phyloP scores from a whole-genome alignment of 768 basidiomycete genomes.

The Termitomyces sp. region DNA sequence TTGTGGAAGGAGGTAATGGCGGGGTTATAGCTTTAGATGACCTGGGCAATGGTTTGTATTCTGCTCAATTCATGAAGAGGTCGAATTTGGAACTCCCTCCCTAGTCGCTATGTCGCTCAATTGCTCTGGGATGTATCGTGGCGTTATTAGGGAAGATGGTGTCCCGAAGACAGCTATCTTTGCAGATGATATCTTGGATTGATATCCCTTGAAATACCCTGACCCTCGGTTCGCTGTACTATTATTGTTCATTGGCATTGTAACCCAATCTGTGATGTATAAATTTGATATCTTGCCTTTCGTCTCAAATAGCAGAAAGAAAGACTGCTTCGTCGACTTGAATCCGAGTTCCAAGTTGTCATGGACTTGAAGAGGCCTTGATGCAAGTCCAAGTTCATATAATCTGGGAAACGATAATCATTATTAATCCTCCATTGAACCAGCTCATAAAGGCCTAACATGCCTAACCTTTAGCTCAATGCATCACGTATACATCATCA shows the following conservation, averaged over 20 bases:
- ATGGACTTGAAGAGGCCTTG: no score
- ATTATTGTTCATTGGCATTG: no score
- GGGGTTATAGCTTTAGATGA: slow-evolving; percentile 72
- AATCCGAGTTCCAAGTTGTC: no score
- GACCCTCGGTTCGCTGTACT: no score
- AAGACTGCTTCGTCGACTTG: no score
- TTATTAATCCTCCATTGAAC: no score
- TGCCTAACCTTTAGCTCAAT: no score
- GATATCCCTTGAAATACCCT: not conserved
- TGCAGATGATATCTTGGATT: slow-evolving; percentile 49
- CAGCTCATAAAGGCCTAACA: no score
- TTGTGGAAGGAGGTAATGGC: slow-evolving; percentile 55
- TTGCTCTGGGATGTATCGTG: slow-evolving; percentile 79
- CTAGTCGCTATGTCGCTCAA: slow-evolving; percentile 74
- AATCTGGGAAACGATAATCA: no score
- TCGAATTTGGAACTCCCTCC: not conserved
- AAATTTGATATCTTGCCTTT: no score
- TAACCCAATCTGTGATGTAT: no score
- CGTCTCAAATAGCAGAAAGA: not conserved
- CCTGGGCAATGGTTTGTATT: slow-evolving; percentile 54
- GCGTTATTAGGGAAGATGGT: slow-evolving; percentile 65
- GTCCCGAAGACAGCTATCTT: slow-evolving; percentile 73
- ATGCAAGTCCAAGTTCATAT: no score
- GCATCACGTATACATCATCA: not conserved
- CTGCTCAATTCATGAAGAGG: not conserved